Evolutionary conservation across 768 basidiomycete species (phyloP), one percentile per base, ranked within the genome.

Genomic region (Termitomyces sp.): DNA sequence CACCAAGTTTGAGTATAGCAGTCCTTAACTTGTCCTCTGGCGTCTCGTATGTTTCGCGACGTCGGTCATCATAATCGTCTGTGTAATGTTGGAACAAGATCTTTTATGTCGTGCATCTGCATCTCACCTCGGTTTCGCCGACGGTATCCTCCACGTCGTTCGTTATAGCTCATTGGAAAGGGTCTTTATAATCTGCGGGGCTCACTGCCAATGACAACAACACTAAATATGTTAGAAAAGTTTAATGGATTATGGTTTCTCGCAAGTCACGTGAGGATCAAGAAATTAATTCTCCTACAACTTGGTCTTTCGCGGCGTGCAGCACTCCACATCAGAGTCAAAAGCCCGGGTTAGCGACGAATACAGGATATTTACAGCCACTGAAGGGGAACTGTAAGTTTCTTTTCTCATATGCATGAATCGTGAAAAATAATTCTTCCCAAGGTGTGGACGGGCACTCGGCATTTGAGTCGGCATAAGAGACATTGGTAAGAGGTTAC

Each of bases 31-130:
- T 86, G 58, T 91, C 82, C 61, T 89, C 87, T 5, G 89, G 87
- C 3, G 86, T 80, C 61, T 91, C 89, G 62, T 77, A 74, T 40
- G 71, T 63, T 56, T 88, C 85, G 55, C 82, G 80, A 37, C 86
- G 81, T 41, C 82, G 79, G 72, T 87, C 83, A 59, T 86, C 82
- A 58, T 80, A 80, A 71, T 89, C 86, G 63, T 89, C 88, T 86
- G 68, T 59, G 62, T 52, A 62, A 59, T 50, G 60, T 61, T 57
- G 57, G 55, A 60, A 55, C 60, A 58, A 28, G 53, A 59, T 51
- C 63, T 54, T 62, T 55, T 44, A 44, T 46, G 31, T 31, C 51
- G 56, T 56, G 58, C 57, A 48, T 60, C 50, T 61, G 61, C 59
- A 64, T 69, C 79, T 79, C 71, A 84, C 83, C 83, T 84, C 78